Base-by-base conservation (phyloP, 1,284 basidiomycete species). In the Fistulinella cinereoalba region DNA sequence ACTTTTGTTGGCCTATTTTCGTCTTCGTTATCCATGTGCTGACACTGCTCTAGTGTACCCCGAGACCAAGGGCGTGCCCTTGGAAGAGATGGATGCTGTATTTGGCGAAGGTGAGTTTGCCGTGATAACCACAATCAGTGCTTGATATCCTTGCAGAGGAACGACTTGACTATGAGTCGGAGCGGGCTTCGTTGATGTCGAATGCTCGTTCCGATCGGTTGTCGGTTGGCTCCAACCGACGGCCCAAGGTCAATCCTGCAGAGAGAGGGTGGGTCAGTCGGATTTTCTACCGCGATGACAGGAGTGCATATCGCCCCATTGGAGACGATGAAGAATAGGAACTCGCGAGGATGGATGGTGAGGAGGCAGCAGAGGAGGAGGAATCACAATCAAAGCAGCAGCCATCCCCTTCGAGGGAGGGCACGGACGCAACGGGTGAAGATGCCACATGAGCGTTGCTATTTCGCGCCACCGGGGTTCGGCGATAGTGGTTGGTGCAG, bases 11-110 rank as follows among this genome's bases (percentile, higher is more conserved):
- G 79, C 71, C 21, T 36, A 18, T 6, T 18, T 33, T 41, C 52
- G 7, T 24, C 32, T 16, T 44, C 11, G 8, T 12, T 22, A 11
- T 11, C 3, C 33, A 40, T 23, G 43, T 36, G 41, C 41, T 57
- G 11, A 50, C 28, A 5, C 23, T 37, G 13, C 8, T 21, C 6
- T 42, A 89, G 84, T 90, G 54, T 94, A 92, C 58, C 87, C 87
- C 2, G 87, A 90, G 65, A 90, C 87, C 9, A 89, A 77, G 68
- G 85, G 86, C 1, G 79, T 90, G 16, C 84, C 86, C 7, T 65
- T 89, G 36, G 87, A 90, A 69, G 87, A 89, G 63, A 90, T 90
- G 87, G 88, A 88, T 56, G 79, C 78, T 37, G 83, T 90, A 7
- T 90, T 89, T 57, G 87, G 87, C 28, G 86, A 90, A 81, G 86